Conservation (phyloP, 2,329 filamentous ascomycete genomes). For the Fusarium metavorans region DNA sequence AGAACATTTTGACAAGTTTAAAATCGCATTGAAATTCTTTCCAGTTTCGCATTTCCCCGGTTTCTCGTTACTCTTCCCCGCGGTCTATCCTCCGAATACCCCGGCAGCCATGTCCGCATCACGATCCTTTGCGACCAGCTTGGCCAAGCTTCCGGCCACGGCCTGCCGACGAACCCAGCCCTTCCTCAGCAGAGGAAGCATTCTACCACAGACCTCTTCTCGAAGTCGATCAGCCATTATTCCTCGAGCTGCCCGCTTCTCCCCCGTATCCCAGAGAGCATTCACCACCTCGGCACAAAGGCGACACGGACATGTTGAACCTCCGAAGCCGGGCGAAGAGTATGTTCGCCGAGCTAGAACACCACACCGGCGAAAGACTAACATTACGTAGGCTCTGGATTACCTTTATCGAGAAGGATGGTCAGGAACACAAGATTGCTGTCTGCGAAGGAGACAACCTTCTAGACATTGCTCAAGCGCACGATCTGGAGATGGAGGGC, state of each 20-base stretch:
- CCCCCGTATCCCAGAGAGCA: conserved; percentile 51
- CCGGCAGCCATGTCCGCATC: conserved; percentile 48
- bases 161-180: conserved; percentile 47
- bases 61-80: conserved; percentile 16
- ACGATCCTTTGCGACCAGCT: conserved; percentile 48
- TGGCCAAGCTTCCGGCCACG: conserved; percentile 49
- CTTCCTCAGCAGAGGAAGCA: conserved; percentile 25
- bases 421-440: conserved; percentile 78
- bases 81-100: conserved; percentile 23
- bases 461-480: conserved; percentile 91
- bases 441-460: conserved; percentile 92
- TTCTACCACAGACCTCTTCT: conserved; percentile 25
- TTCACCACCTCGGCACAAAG: conserved; percentile 75
- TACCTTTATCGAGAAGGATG: conserved; percentile 95
- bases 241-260: conserved; percentile 22
- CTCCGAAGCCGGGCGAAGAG: conserved; percentile 93
- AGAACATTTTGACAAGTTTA: conserved; percentile 4
- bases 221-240: conserved; percentile 34
- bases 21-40: conserved; percentile 8
- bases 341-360: conserved; percentile 57
- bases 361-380: conserved; percentile 4
- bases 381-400: conserved; percentile 75
- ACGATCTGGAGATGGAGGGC: conserved; percentile 98
- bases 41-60: conserved; percentile 5
- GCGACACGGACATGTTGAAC: conserved; percentile 82